Base-by-base conservation (phyloP, 805 yeast genomes). In the Starmerella stellata region DNA sequence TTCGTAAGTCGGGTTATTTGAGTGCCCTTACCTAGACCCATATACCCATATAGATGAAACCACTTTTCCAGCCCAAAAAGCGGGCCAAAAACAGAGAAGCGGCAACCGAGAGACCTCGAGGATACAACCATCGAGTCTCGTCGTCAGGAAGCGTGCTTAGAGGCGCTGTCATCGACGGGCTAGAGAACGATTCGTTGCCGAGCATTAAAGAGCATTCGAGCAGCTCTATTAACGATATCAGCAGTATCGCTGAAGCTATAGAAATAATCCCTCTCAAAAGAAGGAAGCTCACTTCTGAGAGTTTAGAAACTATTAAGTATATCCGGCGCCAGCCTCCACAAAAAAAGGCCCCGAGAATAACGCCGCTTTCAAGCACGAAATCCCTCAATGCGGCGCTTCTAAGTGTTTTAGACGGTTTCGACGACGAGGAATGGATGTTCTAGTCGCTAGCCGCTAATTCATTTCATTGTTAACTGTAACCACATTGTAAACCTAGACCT, bases 391-490 rank as follows among this genome's bases (percentile, higher is more conserved):
- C 25, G 9, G 25, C 25, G 25, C 25, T 23, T 11, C 9, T 11
- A 11, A 23, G 25, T 23, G 25, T 23, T 11, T 7, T 42, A 20
- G 30, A 35, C n/a, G 31, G 25, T 11, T 25, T 43, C 23, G 36
- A 36, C 14, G 38, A 35, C 29, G 44, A 40, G 23, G 28, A 19
- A n/a, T 43, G 46, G 46, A n/a, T n/a, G n/a, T n/a, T n/a, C n/a
- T n/a, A n/a, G n/a, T n/a, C n/a, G n/a, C n/a, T n/a, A n/a, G n/a
- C n/a, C n/a, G n/a, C n/a, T n/a, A n/a, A n/a, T n/a, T n/a, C n/a
- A n/a, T n/a, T n/a, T n/a, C n/a, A n/a, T n/a, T n/a, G n/a, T n/a
- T n/a, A n/a, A n/a, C n/a, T n/a, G n/a, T n/a, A n/a, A n/a, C n/a
- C n/a, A n/a, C n/a, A n/a, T n/a, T n/a, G n/a, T n/a, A n/a, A n/a